These are phyloP conservation scores for Auriculariales sp. DNA, from an alignment of 768 basidiomycete species.

Conservation along the genomic window DNA sequence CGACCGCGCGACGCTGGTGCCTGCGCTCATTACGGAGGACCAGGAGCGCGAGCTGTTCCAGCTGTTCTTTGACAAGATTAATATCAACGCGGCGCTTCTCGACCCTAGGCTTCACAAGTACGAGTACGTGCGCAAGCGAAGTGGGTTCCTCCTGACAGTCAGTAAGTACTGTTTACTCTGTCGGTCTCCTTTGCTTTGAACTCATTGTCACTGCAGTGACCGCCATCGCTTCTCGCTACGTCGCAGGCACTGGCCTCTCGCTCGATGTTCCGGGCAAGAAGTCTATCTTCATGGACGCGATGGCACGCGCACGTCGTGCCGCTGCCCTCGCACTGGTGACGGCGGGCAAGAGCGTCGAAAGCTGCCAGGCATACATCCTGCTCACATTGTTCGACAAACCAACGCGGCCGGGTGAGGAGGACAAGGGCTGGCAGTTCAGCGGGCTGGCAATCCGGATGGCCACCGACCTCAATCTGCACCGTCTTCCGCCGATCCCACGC, in stretches of 20 bases:
- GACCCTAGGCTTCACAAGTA: background rate
- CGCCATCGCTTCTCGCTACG: conserved; percentile 5
- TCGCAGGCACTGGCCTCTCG: background rate
- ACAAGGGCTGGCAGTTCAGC: conserved; percentile 79
- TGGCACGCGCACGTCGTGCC: conserved; percentile 2
- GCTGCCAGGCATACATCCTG: conserved; percentile 7
- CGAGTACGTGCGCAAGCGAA: background rate
- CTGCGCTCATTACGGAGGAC: background rate
- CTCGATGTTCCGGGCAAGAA: background rate
- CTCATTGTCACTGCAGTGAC: conserved; percentile 1
- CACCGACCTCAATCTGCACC: conserved; percentile 78
- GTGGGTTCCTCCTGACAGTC: background rate
- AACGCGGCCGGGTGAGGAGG: conserved; percentile 73
- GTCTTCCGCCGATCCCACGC: conserved; percentile 16
- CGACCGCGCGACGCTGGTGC: background rate
- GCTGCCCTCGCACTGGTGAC: conserved; percentile 2
- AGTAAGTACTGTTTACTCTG: background rate
- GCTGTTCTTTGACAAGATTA: background rate
- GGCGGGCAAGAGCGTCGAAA: conserved; percentile 5
- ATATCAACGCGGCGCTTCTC: background rate
- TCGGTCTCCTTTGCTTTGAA: background rate
- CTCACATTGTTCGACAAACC: conserved; percentile 20
- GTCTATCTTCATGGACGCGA: conserved; percentile 5
- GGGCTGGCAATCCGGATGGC: conserved; percentile 81
- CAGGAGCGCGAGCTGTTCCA: background rate